A percentile compares a stretch with the other conserved stretches of the same genome.
Conservation (phyloP, 2,329 filamentous ascomycete genomes). For the Lachnellula subtilissima region DNA sequence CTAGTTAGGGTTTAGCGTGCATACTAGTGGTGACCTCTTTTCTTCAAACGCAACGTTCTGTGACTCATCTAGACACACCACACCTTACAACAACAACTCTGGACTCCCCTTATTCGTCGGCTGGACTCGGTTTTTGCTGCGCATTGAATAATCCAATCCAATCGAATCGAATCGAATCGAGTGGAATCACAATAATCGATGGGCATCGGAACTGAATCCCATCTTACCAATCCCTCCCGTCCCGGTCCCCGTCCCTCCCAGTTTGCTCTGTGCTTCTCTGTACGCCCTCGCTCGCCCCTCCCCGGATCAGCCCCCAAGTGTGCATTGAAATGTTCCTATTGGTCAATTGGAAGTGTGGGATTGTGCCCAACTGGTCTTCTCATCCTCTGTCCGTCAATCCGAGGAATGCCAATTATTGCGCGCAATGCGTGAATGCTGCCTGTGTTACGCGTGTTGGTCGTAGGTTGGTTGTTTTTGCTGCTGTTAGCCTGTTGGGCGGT, state of each 20-base stretch:
- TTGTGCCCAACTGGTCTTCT: too few species aligned
- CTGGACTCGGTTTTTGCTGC: background rate
- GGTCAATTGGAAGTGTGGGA: background rate
- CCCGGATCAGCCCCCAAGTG: background rate
- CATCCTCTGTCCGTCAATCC: too few species aligned
- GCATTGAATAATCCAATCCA: background rate
- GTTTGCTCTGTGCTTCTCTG: background rate
- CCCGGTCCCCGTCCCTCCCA: background rate
- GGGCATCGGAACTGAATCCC: background rate
- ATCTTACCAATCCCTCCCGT: background rate
- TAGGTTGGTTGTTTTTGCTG: background rate
- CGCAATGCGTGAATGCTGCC: too few species aligned
- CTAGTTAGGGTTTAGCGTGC: too few species aligned
- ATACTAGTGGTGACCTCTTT: too few species aligned
- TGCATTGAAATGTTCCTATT: background rate
- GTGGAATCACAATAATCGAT: background rate
- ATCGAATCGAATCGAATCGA: background rate
- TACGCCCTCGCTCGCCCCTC: background rate
- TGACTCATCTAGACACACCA: too few species aligned
- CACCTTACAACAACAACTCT: too few species aligned
- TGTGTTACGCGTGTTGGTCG: too few species aligned
- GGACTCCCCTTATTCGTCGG: too few species aligned
- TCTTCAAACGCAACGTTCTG: too few species aligned
- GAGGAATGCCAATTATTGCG: too few species aligned
- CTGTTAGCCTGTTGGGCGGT: background rate